Percentiles rank a stretch among this genome's conserved stretches.
phyloP scores from a whole-genome alignment of 345 rosid species.

The Brassica rapa region DNA sequence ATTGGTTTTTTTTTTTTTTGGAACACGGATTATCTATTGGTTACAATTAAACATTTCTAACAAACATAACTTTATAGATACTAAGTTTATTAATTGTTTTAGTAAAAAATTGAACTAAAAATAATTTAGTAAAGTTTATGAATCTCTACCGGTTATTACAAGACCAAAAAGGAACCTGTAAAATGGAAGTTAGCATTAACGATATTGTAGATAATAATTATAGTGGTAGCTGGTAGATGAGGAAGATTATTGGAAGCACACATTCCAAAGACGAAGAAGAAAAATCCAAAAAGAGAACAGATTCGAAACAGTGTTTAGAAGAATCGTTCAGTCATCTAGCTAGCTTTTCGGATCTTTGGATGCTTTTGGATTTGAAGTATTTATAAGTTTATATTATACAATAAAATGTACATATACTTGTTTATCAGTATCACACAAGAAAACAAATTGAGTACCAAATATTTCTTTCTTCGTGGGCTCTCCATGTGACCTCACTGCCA shows the following conservation, averaged over 20 bases:
- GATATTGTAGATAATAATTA: slow-evolving; percentile 1
- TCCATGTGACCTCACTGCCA: slow-evolving; percentile 76
- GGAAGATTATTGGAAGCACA: slow-evolving; percentile 51
- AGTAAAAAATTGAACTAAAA: neutral
- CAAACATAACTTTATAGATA: no score
- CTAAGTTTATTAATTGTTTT: neutral
- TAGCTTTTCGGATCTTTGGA: slow-evolving; percentile 40
- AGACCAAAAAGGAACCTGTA: slow-evolving; percentile 6
- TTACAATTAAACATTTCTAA: neutral
- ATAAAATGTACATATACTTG: slow-evolving; percentile 34
- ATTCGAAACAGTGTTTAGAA: slow-evolving; percentile 44
- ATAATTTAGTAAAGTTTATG: no score
- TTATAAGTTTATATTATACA: neutral
- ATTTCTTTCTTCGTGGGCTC: slow-evolving; percentile 39
- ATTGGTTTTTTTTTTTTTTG: neutral
- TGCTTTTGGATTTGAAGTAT: slow-evolving; percentile 1
- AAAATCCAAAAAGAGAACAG: slow-evolving; percentile 59
- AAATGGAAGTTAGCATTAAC: neutral
- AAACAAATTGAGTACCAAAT: slow-evolving; percentile 40
- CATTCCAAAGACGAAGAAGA: slow-evolving; percentile 54
- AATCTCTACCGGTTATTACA: neutral
- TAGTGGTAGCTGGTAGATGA: slow-evolving; percentile 18
- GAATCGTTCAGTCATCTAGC: slow-evolving; percentile 35
- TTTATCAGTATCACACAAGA: slow-evolving; percentile 40
- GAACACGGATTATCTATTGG: neutral